Conservation (phyloP, 2,329 filamentous ascomycete genomes). For the Ophiocordyceps camponoti-leonardi region DNA sequence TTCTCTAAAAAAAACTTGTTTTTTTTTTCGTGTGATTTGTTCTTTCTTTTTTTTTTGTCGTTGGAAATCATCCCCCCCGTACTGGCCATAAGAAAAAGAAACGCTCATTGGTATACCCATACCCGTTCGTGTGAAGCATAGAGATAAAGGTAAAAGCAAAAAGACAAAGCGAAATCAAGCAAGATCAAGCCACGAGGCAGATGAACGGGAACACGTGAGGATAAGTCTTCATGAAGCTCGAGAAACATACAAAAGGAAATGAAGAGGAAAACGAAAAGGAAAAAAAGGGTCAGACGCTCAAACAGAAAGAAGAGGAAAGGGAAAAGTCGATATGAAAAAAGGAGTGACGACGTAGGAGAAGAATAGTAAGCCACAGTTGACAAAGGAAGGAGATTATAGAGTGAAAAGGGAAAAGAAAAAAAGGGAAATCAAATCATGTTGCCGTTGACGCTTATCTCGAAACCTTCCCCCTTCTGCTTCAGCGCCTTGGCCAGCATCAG, state of each 20-base stretch:
- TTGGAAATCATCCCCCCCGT: no score
- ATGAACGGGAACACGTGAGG: background rate
- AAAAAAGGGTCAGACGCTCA: background rate
- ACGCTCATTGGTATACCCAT: background rate
- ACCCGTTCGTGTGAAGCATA: background rate
- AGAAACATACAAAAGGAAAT: background rate
- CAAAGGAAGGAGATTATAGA: no score
- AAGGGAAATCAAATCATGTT: constrained; percentile 39
- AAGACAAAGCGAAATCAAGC: background rate
- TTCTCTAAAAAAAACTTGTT: no score
- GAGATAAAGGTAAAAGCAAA: background rate
- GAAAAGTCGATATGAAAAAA: no score
- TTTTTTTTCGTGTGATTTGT: no score
- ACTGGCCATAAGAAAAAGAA: background rate
- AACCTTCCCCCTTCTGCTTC: constrained; percentile 70
- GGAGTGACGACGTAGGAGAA: no score
- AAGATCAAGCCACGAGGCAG: background rate
- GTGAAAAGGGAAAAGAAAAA: background rate
- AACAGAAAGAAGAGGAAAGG: background rate
- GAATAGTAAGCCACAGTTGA: background rate
- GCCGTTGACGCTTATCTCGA: constrained; percentile 67
- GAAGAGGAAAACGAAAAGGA: background rate
- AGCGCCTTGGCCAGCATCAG: constrained; percentile 80
- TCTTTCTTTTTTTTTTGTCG: background rate
- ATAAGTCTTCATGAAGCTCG: background rate